Evolutionary conservation across 1,284 basidiomycete species (phyloP), one percentile per base, ranked within the genome.

Genomic region (Trametes pubescens): DNA sequence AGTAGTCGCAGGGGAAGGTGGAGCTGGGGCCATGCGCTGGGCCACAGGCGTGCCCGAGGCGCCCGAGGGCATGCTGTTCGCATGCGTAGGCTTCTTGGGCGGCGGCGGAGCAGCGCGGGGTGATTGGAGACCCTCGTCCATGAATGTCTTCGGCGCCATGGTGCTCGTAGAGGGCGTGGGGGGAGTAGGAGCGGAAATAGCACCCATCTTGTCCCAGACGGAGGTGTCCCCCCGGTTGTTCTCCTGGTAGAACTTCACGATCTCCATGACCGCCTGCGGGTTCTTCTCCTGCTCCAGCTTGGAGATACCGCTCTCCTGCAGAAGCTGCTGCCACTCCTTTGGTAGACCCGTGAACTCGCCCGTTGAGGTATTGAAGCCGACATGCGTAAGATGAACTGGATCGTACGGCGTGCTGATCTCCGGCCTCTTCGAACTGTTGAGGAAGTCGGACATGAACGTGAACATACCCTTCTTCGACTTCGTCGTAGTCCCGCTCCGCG

Each of bases 381-480:
- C 98, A 75, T 99, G 98, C 0, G 97, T 99, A 70, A 99, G 90
- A 81, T 99, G 98, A 44, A 99, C 96, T n/a, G 98, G 98, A 78
- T 99, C 98, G 77, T 98, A 99, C 1, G 95, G 97, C 2, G 95
- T 98, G 70, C 94, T 96, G 81, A 99, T 99, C 79, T 98, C 95
- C 21, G 91, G 91, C 47, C 93, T 87, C 81, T 95, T 96, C 26
- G 72, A 73, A 64, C 59, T 74, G 67, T 73, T 74, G 52, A 71
- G 62, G 69, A 96, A 88, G 70, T 94, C 93, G 48, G 86, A 84
- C 84, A 93, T 89, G 78, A 92, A 90, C 38, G 87, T 86, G 52
- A 93, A 79, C 75, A 93, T 86, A 67, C 89, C 87, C 77, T 90
- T 91, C 82, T 91, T 92, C 38, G 84, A 79, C 76, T 90, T 91